Percentiles rank a stretch among this genome's conserved stretches.
Conservation (phyloP, 768 basidiomycete species). For the Crassisporium funariophilum region DNA sequence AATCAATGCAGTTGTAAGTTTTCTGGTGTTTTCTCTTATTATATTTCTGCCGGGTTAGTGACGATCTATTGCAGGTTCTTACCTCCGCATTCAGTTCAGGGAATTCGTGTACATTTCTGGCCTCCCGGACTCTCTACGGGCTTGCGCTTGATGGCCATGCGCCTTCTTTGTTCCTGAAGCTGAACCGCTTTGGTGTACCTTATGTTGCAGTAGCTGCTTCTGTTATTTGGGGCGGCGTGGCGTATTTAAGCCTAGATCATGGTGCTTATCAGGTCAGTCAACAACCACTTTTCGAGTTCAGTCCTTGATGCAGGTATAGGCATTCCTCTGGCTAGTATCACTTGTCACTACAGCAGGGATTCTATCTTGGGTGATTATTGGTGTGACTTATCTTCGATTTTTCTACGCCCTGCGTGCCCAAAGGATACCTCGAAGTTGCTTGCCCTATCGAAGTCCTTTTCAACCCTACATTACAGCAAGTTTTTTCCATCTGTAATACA, state of each 20-base stretch:
- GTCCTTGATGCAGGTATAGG: slow-evolving; percentile 12
- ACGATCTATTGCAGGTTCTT: slow-evolving; percentile 32
- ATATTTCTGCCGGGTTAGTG: neutral
- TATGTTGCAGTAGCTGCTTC: slow-evolving; percentile 28
- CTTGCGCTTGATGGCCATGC: slow-evolving; percentile 42
- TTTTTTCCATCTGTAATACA: neutral
- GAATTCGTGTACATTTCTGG: slow-evolving; percentile 52
- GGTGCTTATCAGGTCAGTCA: slow-evolving; percentile 27
- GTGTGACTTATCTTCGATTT: slow-evolving; percentile 33
- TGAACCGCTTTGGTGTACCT: slow-evolving; percentile 34
- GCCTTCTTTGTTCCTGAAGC: slow-evolving; percentile 30
- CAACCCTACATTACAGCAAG: slow-evolving; percentile 46
- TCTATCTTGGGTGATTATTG: slow-evolving; percentile 32
- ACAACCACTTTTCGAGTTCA: neutral
- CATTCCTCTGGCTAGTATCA: slow-evolving; percentile 29
- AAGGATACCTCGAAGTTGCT: slow-evolving; percentile 29
- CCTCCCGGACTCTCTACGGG: slow-evolving; percentile 41
- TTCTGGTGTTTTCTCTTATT: neutral
- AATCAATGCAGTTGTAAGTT: slow-evolving; percentile 56
- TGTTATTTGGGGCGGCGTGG: slow-evolving; percentile 26
- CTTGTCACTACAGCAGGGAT: slow-evolving; percentile 35
- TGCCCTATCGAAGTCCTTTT: slow-evolving; percentile 44
- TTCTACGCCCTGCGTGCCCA: slow-evolving; percentile 30
- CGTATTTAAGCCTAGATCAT: slow-evolving; percentile 28
- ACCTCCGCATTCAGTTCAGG: slow-evolving; percentile 62